Percentiles rank a stretch among this genome's conserved stretches.
phyloP scores from a whole-genome alignment of 2,329 filamentous ascomycete species.

The Basipetospora chlamydospora region DNA sequence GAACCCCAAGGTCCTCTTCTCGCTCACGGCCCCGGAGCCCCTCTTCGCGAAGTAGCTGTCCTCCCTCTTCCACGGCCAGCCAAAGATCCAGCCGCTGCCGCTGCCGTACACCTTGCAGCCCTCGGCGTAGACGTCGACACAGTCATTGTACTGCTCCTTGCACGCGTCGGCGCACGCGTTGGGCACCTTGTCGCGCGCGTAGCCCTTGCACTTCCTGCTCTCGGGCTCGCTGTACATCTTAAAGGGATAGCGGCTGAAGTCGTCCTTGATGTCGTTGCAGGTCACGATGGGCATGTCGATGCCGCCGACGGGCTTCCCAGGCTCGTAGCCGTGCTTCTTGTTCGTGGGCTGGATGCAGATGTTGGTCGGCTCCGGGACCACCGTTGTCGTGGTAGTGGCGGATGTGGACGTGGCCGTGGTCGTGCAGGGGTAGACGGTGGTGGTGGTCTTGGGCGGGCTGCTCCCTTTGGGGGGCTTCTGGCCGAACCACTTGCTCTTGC shows the following conservation, averaged over 20 bases:
- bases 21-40: too few relatives aligned
- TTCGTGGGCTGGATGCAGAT: slow-evolving; percentile 38
- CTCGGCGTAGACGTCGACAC: slow-evolving; percentile 31
- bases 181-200: slow-evolving; percentile 19
- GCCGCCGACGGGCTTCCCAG: slow-evolving; percentile 40
- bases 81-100: too few relatives aligned
- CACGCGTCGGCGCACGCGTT: slow-evolving; percentile 37
- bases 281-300: slow-evolving; percentile 37
- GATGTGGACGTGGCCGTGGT: slow-evolving; percentile 13
- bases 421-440: slow-evolving; percentile 16
- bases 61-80: too few relatives aligned
- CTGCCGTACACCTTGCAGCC: slow-evolving; percentile 30
- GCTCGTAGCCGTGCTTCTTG: slow-evolving; percentile 51
- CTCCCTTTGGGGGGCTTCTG: slow-evolving; percentile 24
- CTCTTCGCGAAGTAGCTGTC: too few relatives aligned
- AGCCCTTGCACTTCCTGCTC: slow-evolving; percentile 27
- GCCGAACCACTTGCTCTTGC: slow-evolving; percentile 28
- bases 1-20: too few relatives aligned
- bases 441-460: slow-evolving; percentile 15
- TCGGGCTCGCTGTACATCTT: slow-evolving; percentile 35
- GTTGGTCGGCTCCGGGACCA: slow-evolving; percentile 31
- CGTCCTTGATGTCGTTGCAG: slow-evolving; percentile 35
- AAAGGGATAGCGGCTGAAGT: slow-evolving; percentile 29
- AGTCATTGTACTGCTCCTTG: slow-evolving; percentile 35
- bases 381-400: slow-evolving; percentile 16